A percentile compares a stretch with the other conserved stretches of the same genome.
These are phyloP conservation scores for Medicago ruthenica DNA, from an alignment of 306 rosid genomes.

Conservation along the genomic window DNA sequence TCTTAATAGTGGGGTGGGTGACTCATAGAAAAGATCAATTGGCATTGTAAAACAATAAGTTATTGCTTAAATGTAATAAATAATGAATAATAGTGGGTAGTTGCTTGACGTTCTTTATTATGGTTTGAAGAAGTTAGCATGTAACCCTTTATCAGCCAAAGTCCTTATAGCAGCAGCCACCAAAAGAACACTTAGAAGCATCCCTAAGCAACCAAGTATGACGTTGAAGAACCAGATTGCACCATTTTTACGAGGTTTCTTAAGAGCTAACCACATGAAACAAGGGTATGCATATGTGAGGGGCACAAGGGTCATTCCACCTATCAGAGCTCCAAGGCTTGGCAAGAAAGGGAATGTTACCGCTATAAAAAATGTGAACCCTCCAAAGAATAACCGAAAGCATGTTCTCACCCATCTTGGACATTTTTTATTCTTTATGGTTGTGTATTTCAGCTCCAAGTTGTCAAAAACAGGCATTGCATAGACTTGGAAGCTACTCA, in stretches of 20 bases:
- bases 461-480: conserved; percentile 72
- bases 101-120: not conserved
- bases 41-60: not conserved
- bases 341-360: conserved; percentile 76
- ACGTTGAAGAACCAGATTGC: conserved; percentile 51
- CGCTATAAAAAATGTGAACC: conserved; percentile 49
- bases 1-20: not conserved
- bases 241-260: conserved; percentile 53
- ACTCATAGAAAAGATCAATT: not conserved
- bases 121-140: conserved; percentile 73
- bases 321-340: conserved; percentile 51
- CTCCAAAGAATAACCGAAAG: conserved; percentile 62
- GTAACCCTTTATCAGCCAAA: conserved; percentile 48
- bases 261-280: conserved; percentile 75
- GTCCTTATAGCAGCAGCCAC: conserved; percentile 55
- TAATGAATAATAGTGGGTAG: not conserved
- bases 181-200: conserved; percentile 52
- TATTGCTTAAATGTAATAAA: not conserved
- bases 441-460: conserved; percentile 53
- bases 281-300: conserved; percentile 74
- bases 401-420: conserved; percentile 42
- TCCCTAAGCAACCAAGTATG: conserved; percentile 63
- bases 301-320: conserved; percentile 64
- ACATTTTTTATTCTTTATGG: conserved; percentile 53
- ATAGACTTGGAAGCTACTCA: conserved; percentile 65